Percentiles rank a stretch among this genome's conserved stretches.
These are phyloP conservation scores for Neurospora cerealis DNA, from an alignment of 495 filamentous ascomycete genomes.

Conservation along the genomic window DNA sequence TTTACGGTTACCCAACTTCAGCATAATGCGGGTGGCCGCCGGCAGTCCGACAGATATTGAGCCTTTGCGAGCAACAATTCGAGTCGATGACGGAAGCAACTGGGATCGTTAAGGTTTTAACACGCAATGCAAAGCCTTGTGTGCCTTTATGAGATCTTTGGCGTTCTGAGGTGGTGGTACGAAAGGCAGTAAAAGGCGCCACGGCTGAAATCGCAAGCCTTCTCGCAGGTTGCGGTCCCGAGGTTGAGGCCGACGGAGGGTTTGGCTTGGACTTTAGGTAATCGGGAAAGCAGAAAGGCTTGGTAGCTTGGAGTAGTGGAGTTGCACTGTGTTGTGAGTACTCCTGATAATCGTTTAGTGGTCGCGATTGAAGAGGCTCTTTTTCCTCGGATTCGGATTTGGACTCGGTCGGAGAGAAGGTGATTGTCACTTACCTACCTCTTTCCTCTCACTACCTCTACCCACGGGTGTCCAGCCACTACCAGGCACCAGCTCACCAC, in stretches of 20 bases:
- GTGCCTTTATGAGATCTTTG: too few species aligned
- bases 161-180: neutral
- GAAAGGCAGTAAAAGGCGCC: neutral
- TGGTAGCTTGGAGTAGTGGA: neutral
- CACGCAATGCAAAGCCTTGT: too few species aligned
- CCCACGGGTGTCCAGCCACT: too few species aligned
- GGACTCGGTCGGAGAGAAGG: neutral
- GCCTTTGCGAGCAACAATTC: too few species aligned
- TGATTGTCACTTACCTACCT: neutral
- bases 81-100: too few species aligned
- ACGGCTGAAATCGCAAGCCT: neutral
- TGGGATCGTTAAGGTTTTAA: too few species aligned
- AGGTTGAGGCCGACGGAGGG: neutral
- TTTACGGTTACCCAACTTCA: too few species aligned
- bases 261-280: neutral
- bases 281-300: neutral
- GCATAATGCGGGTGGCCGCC: too few species aligned
- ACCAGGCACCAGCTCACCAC: neutral
- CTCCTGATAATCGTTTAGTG: neutral
- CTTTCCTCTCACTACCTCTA: neutral
- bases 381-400: neutral
- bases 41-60: too few species aligned
- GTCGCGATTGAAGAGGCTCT: neutral
- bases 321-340: neutral
- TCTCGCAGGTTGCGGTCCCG: neutral